Conservation (phyloP, 2,329 filamentous ascomycete genomes). For the Myriosclerotinia duriaeana region DNA sequence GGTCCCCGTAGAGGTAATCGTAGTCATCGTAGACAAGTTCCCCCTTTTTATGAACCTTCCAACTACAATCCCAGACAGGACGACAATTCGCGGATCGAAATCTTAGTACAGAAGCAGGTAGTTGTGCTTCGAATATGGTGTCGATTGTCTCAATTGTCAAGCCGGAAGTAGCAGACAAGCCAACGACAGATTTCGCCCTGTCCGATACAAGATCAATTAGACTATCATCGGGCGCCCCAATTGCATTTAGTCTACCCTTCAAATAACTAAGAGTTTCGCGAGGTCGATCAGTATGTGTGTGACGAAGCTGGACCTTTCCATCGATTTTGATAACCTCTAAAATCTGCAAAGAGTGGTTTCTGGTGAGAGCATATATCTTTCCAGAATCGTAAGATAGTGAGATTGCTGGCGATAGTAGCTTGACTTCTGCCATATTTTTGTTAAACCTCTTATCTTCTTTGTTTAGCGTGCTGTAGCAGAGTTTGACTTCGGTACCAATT, state of each 20-base stretch:
- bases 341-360: constrained; percentile 55
- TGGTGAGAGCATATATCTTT: constrained; percentile 52
- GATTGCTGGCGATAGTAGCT: constrained; percentile 54
- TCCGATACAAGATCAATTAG: constrained; percentile 39
- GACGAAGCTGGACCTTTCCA: constrained; percentile 34
- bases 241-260: constrained; percentile 11
- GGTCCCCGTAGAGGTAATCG: background rate
- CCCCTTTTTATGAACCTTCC: constrained; percentile 20
- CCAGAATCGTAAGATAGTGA: constrained; percentile 50
- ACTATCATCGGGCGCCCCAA: background rate
- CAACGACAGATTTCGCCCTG: constrained; percentile 37
- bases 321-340: constrained; percentile 45
- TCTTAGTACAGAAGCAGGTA: constrained; percentile 57
- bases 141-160: constrained; percentile 37
- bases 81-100: constrained; percentile 55
- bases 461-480: background rate
- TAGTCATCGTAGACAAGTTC: background rate
- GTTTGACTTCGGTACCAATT: constrained; percentile 32
- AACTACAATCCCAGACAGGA: constrained; percentile 36
- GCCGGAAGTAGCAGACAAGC: constrained; percentile 37
- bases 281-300: constrained; percentile 39
- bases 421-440: constrained; percentile 47
- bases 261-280: constrained; percentile 37
- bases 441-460: constrained; percentile 51
- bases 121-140: constrained; percentile 54